Evolutionary conservation across 2,329 filamentous ascomycete genomes (phyloP).

Genomic region (Trichoderma atroviride): DNA sequence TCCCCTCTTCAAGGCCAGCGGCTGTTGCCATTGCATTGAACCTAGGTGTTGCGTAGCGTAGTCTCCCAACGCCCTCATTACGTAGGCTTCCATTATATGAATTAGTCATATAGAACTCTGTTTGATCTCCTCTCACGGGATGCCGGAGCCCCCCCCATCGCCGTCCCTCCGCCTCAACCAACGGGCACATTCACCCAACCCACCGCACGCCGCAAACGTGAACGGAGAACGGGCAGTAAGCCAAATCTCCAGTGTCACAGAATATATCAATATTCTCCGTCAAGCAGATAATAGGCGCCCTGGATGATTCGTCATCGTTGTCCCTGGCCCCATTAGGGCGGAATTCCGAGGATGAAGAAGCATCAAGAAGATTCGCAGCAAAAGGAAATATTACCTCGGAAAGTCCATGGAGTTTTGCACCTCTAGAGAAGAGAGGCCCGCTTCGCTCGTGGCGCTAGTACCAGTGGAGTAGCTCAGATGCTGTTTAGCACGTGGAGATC

Average conservation of each 20-base stretch:
- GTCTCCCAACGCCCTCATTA: neutral
- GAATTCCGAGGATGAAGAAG: neutral
- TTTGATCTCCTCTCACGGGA: neutral
- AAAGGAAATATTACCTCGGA: neutral
- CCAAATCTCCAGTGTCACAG: neutral
- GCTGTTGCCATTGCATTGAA: neutral
- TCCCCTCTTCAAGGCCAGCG: neutral
- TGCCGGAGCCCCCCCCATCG: neutral
- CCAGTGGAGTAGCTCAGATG: conserved; percentile 2
- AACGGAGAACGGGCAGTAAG: neutral
- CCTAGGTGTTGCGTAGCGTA: neutral
- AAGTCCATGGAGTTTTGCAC: conserved; percentile 20
- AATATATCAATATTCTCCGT: neutral
- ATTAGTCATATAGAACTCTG: neutral
- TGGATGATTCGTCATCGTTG: neutral
- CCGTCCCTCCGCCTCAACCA: neutral
- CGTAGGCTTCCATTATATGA: neutral
- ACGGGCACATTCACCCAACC: neutral
- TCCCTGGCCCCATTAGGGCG: neutral
- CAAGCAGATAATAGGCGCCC: neutral
- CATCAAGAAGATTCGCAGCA: neutral
- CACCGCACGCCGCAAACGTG: neutral
- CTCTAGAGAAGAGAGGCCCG: neutral
- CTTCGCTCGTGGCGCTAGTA: neutral
- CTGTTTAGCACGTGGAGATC: conserved; percentile 21